Conservation (phyloP, 1,139 yeast genomes). For the Suhomyces kunorum region DNA sequence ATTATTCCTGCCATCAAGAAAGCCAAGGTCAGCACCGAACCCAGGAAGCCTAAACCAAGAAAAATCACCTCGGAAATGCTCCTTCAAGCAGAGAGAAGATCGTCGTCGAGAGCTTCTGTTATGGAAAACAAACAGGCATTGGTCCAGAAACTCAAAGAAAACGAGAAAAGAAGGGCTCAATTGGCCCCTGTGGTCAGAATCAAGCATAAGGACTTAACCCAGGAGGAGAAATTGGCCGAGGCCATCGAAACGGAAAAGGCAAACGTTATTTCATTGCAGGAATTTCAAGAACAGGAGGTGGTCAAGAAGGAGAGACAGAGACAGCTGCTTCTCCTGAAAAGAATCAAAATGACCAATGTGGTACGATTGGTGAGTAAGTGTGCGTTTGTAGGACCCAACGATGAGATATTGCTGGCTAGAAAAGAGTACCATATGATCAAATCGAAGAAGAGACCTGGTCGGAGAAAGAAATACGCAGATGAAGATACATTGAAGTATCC, state of each 20-base stretch:
- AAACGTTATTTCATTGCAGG: constrained; percentile 70
- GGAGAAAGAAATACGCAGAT: constrained; percentile 30
- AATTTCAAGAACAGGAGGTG: constrained; percentile 81
- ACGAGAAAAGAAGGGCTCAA: constrained; percentile 65
- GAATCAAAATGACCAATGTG: constrained; percentile 58
- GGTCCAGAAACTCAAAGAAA: constrained; percentile 68
- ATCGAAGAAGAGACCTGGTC: constrained; percentile 42
- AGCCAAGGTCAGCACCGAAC: constrained; percentile 22
- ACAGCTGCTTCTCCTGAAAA: constrained; percentile 65
- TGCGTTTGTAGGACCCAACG: constrained; percentile 46
- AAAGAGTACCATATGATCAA: constrained; percentile 32
- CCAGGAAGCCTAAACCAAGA: constrained; percentile 20
- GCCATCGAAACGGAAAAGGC: constrained; percentile 83
- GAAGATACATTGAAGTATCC: constrained; percentile 25
- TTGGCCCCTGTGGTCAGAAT: constrained; percentile 45
- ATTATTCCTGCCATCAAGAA: constrained; percentile 51
- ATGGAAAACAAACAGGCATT: constrained; percentile 77
- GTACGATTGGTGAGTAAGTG: constrained; percentile 51
- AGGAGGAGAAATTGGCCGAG: constrained; percentile 80
- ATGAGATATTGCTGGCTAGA: constrained; percentile 54
- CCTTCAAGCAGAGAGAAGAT: constrained; percentile 56
- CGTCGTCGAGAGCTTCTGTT: constrained; percentile 78
- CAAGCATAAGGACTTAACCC: constrained; percentile 62
- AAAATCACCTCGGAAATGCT: constrained; percentile 49
- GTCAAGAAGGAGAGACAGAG: constrained; percentile 77